Percentiles rank a stretch among this genome's conserved stretches.
These are phyloP conservation scores for Lolium multiflorum DNA, from an alignment of 176 grass and related monocot genomes.

Conservation along the genomic window DNA sequence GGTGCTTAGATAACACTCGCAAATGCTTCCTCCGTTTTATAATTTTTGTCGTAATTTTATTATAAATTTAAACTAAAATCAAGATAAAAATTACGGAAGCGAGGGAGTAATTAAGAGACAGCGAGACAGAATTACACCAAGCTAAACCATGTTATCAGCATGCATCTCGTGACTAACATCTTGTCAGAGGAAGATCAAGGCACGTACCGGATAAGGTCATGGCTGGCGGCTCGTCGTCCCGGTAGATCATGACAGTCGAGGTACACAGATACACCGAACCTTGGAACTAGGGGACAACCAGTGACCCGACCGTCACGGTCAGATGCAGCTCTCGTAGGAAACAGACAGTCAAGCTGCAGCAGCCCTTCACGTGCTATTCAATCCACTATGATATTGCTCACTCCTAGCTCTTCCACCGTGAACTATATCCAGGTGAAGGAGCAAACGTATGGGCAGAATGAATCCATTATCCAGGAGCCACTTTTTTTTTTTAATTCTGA, in stretches of 20 bases:
- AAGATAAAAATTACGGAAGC: no score
- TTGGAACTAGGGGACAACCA: not conserved
- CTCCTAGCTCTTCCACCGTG: not conserved
- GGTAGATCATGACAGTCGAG: not conserved
- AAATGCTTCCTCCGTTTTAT: no score
- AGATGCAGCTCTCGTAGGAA: not conserved
- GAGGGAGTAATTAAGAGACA: no score
- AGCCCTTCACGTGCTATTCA: not conserved
- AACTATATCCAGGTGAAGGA: not conserved
- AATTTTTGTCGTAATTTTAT: no score
- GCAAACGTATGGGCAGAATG: not conserved
- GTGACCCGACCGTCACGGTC: not conserved
- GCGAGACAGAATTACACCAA: no score
- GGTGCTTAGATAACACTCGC: no score
- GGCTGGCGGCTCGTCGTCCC: not conserved
- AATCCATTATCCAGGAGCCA: not conserved
- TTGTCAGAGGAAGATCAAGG: not conserved
- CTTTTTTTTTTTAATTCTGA: not conserved
- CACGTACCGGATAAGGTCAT: constrained; percentile 11
- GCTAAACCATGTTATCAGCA: not conserved
- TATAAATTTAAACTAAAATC: no score
- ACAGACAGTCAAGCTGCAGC: not conserved
- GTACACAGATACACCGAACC: not conserved
- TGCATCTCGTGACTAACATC: not conserved
- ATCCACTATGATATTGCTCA: not conserved